A percentile compares a stretch with the other conserved stretches of the same genome.
phyloP scores from a whole-genome alignment of 192 early-diverging fungal genomes.

The Umbelopsis ramanniana region DNA sequence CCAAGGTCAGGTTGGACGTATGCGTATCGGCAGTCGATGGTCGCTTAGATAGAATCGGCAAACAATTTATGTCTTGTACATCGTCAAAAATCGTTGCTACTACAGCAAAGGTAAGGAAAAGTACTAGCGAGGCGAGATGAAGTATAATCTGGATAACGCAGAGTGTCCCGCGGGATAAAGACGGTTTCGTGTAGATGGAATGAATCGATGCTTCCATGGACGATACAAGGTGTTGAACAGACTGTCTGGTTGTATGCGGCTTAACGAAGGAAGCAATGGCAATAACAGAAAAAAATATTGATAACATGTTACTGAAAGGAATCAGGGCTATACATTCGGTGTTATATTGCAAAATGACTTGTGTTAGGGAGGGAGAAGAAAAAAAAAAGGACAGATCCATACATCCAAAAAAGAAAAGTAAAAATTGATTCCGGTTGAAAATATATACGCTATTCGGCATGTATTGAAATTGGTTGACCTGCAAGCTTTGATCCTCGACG shows the following conservation, averaged over 20 bases:
- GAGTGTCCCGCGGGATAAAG: not conserved
- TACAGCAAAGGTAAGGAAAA: not conserved
- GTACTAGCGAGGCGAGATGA: not conserved
- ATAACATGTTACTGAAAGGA: not conserved
- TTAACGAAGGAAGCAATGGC: not conserved
- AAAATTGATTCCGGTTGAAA: not conserved
- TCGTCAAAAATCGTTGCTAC: not conserved
- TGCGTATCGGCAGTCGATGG: too few species aligned
- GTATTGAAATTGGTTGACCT: conserved; percentile 20
- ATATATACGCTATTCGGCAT: conserved; percentile 11
- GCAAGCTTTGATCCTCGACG: conserved; percentile 21
- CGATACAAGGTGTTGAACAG: not conserved
- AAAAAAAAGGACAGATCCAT: not conserved
- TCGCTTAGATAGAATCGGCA: not conserved
- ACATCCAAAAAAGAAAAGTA: too few species aligned
- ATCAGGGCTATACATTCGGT: conserved; percentile 3
- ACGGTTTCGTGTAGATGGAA: not conserved
- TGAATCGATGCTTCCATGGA: not conserved
- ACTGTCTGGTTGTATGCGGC: not conserved
- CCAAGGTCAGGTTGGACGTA: too few species aligned
- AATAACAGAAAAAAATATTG: conserved; percentile 7
- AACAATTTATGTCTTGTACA: not conserved
- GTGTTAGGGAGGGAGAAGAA: not conserved
- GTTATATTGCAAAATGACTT: conserved; percentile 7
- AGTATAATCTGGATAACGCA: not conserved